A percentile compares a stretch with the other conserved stretches of the same genome.
Conservation (phyloP, 306 rosid species). For the Prunus campanulata region DNA sequence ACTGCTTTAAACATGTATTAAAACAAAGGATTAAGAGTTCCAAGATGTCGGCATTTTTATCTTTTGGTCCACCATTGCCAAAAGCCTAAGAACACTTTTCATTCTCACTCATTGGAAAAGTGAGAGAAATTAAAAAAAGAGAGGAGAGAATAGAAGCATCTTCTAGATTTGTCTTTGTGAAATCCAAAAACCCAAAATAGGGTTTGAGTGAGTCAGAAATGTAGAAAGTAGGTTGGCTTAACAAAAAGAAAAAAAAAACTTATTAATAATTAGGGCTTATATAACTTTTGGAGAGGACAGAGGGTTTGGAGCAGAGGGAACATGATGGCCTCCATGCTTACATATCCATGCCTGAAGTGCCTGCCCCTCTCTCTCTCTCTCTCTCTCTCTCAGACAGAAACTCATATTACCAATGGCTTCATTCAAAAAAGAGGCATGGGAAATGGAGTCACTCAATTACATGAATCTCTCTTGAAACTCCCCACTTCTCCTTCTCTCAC, state of each 20-base stretch:
- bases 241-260: background rate
- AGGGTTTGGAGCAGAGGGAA: slow-evolving; percentile 72
- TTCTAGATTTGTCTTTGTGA: slow-evolving; percentile 42
- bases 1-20: slow-evolving; percentile 3
- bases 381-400: background rate
- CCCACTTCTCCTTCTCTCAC: background rate
- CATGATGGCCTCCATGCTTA: slow-evolving; percentile 70
- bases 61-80: slow-evolving; percentile 25
- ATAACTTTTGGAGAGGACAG: slow-evolving; percentile 40
- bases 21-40: slow-evolving; percentile 31
- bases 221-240: slow-evolving; percentile 20
- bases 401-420: slow-evolving; percentile 36
- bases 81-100: slow-evolving; percentile 32
- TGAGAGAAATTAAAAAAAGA: background rate
- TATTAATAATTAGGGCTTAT: slow-evolving; percentile 7
- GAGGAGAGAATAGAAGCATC: background rate
- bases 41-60: slow-evolving; percentile 33
- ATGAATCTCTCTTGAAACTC: slow-evolving; percentile 34
- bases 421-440: slow-evolving; percentile 5
- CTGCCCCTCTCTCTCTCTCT: background rate
- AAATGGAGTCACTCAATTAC: slow-evolving; percentile 34
- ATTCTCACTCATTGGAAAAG: slow-evolving; percentile 20
- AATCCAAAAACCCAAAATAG: slow-evolving; percentile 21
- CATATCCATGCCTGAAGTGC: slow-evolving; percentile 40
- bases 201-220: slow-evolving; percentile 14